phyloP scores from a whole-genome alignment of 306 rosid species.

The Rosa persica region DNA sequence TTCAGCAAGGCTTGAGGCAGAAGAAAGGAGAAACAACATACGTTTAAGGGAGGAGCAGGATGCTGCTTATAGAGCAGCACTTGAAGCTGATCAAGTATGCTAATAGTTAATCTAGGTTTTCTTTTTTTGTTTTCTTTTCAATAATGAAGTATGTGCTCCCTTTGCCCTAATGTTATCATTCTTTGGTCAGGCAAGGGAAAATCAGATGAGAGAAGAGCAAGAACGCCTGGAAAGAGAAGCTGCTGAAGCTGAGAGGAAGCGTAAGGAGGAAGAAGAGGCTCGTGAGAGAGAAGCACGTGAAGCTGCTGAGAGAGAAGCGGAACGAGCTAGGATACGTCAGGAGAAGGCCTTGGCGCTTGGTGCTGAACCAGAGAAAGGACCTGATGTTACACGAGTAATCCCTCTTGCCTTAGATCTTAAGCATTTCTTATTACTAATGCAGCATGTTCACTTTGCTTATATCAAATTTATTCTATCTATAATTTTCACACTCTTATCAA shows the following conservation, averaged over 20 bases:
- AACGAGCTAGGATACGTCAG: conserved; percentile 69
- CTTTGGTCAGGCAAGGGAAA: conserved; percentile 81
- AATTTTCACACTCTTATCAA: neutral
- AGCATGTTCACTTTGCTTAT: neutral
- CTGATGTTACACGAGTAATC: conserved; percentile 80
- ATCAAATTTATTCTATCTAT: neutral
- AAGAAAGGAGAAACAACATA: conserved; percentile 73
- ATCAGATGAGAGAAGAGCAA: conserved; percentile 85
- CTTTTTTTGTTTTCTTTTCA: neutral
- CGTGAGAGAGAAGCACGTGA: conserved; percentile 79
- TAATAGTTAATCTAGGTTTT: neutral
- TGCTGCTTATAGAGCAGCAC: conserved; percentile 98
- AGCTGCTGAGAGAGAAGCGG: conserved; percentile 89
- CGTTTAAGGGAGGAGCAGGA: conserved; percentile 98
- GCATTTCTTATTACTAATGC: neutral
- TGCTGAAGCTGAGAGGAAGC: conserved; percentile 89
- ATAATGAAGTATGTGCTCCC: neutral
- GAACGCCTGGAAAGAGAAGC: conserved; percentile 94
- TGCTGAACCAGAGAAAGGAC: conserved; percentile 92
- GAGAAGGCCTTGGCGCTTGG: conserved; percentile 86
- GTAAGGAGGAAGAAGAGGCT: conserved; percentile 87
- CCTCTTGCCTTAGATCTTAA: conserved; percentile 11
- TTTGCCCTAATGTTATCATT: conserved; percentile 26
- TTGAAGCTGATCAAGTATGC: conserved; percentile 98
- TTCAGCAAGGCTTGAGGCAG: conserved; percentile 82